These are phyloP conservation scores for Colletotrichum endophyticum DNA, from an alignment of 2,329 filamentous ascomycete genomes.

Conservation along the genomic window DNA sequence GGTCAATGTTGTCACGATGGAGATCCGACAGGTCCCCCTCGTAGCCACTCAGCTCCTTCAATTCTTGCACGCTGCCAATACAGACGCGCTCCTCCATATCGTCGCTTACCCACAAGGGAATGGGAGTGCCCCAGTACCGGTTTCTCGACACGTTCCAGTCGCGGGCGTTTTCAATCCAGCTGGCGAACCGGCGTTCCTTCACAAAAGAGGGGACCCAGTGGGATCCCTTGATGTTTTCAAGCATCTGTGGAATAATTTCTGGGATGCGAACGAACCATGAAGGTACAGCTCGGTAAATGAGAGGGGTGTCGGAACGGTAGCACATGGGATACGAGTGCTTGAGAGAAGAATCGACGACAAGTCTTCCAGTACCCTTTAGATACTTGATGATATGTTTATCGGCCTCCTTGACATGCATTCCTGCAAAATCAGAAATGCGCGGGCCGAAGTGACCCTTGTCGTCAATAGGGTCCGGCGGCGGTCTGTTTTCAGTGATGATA, in stretches of 20 bases:
- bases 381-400: conserved; percentile 94
- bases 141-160: conserved; percentile 97
- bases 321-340: conserved; percentile 95
- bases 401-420: conserved; percentile 88
- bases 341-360: conserved; percentile 86
- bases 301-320: conserved; percentile 90
- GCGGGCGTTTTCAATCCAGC: conserved; percentile 88
- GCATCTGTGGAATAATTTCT: conserved; percentile 83
- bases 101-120: conserved; percentile 91
- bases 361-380: conserved; percentile 75
- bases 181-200: conserved; percentile 89
- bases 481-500: conserved; percentile 75
- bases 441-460: conserved; percentile 80
- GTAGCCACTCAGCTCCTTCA: conserved; percentile 87
- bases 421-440: conserved; percentile 80
- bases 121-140: conserved; percentile 93
- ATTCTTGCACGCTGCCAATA: conserved; percentile 82
- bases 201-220: conserved; percentile 93
- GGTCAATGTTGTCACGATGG: conserved; percentile 90
- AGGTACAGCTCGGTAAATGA: conserved; percentile 91
- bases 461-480: conserved; percentile 91
- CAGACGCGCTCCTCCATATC: conserved; percentile 88
- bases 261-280: conserved; percentile 95
- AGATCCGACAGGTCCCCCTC: conserved; percentile 83
- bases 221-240: conserved; percentile 86